Conservation (phyloP, 148 eudicot genomes). For the Camellia sinensis region DNA sequence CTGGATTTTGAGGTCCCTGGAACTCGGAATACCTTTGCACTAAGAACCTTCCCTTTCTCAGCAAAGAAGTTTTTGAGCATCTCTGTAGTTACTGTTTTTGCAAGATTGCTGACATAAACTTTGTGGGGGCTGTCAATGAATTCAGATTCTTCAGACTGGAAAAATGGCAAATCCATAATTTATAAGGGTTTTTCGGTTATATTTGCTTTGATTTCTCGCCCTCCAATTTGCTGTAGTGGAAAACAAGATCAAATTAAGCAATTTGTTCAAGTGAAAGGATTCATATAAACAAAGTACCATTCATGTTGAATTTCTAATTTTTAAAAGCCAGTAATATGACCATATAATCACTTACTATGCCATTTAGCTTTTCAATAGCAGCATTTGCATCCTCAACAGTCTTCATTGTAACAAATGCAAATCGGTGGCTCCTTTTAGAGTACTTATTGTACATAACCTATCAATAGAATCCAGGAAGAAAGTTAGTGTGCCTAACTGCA, state of each 20-base stretch:
- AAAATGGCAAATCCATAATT: slow-evolving; percentile 31
- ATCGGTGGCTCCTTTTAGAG: slow-evolving; percentile 79
- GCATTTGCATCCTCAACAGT: slow-evolving; percentile 89
- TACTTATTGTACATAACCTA: slow-evolving; percentile 94
- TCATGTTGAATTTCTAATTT: neutral
- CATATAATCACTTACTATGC: slow-evolving; percentile 49
- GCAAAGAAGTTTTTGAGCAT: slow-evolving; percentile 65
- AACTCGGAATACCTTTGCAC: slow-evolving; percentile 79
- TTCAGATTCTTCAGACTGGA: slow-evolving; percentile 68
- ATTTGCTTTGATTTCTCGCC: slow-evolving; percentile 82
- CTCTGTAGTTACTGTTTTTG: slow-evolving; percentile 80
- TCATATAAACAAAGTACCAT: neutral
- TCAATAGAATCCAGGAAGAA: neutral
- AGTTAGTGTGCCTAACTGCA: neutral
- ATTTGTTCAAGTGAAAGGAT: neutral
- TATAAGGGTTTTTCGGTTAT: slow-evolving; percentile 81
- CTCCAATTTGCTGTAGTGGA: slow-evolving; percentile 61
- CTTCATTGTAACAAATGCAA: slow-evolving; percentile 90
- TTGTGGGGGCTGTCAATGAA: slow-evolving; percentile 83
- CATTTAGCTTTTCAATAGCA: slow-evolving; percentile 78
- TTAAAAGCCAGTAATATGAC: neutral
- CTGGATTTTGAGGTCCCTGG: slow-evolving; percentile 91
- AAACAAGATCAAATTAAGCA: neutral
- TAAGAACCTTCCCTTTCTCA: slow-evolving; percentile 75
- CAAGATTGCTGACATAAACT: slow-evolving; percentile 90